Evolutionary conservation across 176 grass and related monocot species (phyloP), one percentile per base, ranked within the genome.

Genomic region (Pharus latifolius): DNA sequence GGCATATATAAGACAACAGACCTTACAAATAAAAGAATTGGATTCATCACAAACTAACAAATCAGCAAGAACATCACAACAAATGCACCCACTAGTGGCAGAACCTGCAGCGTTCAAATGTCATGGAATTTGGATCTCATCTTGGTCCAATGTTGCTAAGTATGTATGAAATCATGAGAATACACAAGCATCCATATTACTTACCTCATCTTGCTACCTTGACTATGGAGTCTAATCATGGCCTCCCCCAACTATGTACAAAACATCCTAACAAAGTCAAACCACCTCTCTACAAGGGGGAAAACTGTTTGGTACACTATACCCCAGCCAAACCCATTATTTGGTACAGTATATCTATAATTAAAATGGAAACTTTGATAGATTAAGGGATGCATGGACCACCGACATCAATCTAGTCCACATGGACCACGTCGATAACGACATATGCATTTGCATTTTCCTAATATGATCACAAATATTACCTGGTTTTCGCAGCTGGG

Each of bases 251-350:
- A 43, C 32, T 56, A 41, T 54, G 5, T 55, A 38, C 35, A 38
- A 38, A 38, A 38, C 35, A 38, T 38, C 35, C 35, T 56, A 42
- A 28, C 8, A 10, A 48, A 46, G 15, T 14, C 3, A 1, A 34
- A 48, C n/a, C 27, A 60, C 35, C 35, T n/a, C 19, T 56, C 0
- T 16, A 29, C 49, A 57, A n/a, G 18, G 34, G 70, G 48, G 64
- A 45, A 65, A 41, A 24, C 29, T 28, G 38, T 48, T 82, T 48
- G 20, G 34, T 10, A 44, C 56, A 69, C 35, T 47, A 40, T 65
- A 49, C 73, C 43, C 18, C 74, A 65, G 52, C 40, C 49, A 77
- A 49, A 65, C 34, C 54, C 25, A 25, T 48, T 44, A 60, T 46
- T 7, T 60, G 70, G 22, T 23, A 42, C 51, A 31, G 16, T 41